phyloP scores from a whole-genome alignment of 495 filamentous ascomycete species.

The Astrothelium macrocarpum region DNA sequence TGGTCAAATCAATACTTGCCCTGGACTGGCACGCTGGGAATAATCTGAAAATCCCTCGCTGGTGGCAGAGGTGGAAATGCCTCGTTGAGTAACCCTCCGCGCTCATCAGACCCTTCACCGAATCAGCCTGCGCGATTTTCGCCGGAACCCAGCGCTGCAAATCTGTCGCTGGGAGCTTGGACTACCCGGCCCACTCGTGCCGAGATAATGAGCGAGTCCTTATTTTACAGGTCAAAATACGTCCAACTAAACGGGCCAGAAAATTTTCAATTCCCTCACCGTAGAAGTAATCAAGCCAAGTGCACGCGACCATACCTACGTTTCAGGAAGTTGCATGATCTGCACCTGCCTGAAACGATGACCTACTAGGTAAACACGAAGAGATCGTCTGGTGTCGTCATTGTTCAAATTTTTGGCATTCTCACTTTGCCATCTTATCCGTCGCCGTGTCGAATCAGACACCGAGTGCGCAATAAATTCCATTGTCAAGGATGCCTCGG shows the following conservation, averaged over 20 bases:
- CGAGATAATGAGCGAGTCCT: neutral
- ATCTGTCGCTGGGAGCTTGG: neutral
- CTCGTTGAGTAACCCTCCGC: neutral
- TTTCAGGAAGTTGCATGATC: neutral
- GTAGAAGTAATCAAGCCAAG: neutral
- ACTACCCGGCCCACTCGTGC: neutral
- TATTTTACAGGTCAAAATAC: neutral
- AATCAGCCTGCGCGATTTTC: conserved; percentile 6
- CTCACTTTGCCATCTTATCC: neutral
- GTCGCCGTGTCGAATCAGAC: neutral
- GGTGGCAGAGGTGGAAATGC: conserved; percentile 5
- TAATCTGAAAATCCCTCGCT: conserved; percentile 5
- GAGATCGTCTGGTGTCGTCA: no score
- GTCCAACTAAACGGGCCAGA: neutral
- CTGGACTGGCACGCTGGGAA: neutral
- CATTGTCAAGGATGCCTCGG: neutral
- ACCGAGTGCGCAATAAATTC: neutral
- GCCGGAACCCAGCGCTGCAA: neutral
- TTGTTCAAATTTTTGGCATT: no score
- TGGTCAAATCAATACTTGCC: neutral
- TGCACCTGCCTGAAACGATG: neutral
- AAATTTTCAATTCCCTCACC: neutral
- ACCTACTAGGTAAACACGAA: neutral
- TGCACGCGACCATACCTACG: neutral
- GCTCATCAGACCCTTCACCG: conserved; percentile 6